Evolutionary conservation across 805 yeast species (phyloP).

Genomic region (Nakazawaea peltata): DNA sequence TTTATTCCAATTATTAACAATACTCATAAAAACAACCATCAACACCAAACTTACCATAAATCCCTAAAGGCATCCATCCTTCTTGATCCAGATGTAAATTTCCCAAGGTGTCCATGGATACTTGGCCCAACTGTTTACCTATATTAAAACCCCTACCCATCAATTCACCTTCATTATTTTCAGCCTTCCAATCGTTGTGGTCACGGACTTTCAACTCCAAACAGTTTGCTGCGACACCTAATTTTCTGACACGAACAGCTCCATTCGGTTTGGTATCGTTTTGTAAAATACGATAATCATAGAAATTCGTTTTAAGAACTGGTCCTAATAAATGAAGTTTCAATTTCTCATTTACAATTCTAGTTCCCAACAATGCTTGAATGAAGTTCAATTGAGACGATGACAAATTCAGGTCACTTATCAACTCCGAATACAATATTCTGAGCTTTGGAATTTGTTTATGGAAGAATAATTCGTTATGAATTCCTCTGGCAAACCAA

Average conservation of each 20-base stretch:
- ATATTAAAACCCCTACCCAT: constrained; percentile 59
- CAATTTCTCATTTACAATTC: constrained; percentile 45
- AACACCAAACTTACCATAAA: constrained; percentile 53
- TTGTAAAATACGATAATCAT: constrained; percentile 48
- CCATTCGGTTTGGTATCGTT: constrained; percentile 11
- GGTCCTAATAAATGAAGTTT: constrained; percentile 47
- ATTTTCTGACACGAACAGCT: constrained; percentile 16
- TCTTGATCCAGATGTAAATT: constrained; percentile 32
- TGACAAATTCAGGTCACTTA: constrained; percentile 13
- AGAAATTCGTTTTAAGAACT: constrained; percentile 47
- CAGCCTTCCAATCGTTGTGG: constrained; percentile 22
- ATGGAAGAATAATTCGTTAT: constrained; percentile 25
- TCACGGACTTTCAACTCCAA: constrained; percentile 49
- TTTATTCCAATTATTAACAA: too few species aligned
- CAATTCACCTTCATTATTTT: constrained; percentile 39
- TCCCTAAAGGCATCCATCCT: constrained; percentile 39
- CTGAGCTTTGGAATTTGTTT: constrained; percentile 24
- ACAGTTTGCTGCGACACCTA: constrained; percentile 54
- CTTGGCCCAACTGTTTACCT: constrained; percentile 37
- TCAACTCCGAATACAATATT: constrained; percentile 31
- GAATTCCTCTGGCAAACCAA: constrained; percentile 42
- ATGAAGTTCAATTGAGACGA: constrained; percentile 23
- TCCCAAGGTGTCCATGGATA: constrained; percentile 17
- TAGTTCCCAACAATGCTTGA: constrained; percentile 37
- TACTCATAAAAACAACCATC: constrained; percentile 66